These are phyloP conservation scores for Acidomyces sp. DNA, from an alignment of 495 filamentous ascomycete genomes.

Conservation along the genomic window DNA sequence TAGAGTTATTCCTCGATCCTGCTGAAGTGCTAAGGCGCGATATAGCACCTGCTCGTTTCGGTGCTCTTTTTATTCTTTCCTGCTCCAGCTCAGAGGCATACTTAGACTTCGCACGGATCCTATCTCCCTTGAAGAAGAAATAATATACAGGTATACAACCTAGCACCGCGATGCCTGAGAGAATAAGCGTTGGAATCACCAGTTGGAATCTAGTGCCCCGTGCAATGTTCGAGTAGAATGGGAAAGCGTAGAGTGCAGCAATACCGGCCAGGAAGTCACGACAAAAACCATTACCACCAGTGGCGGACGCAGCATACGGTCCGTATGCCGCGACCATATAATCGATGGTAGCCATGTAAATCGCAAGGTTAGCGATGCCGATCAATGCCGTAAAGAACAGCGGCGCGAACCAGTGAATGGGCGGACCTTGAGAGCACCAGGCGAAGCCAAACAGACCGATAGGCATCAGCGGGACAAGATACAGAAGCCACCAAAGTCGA, in stretches of 20 bases:
- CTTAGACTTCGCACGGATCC: conserved; percentile 49
- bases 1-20: too few species aligned
- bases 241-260: conserved; percentile 57
- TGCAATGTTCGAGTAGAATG: conserved; percentile 40
- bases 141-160: conserved; percentile 66
- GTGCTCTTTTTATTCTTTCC: conserved; percentile 13
- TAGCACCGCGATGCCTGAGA: conserved; percentile 50
- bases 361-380: conserved; percentile 53
- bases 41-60: conserved; percentile 4
- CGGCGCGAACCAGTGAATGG: conserved; percentile 49
- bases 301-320: conserved; percentile 63
- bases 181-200: conserved; percentile 55
- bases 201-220: conserved; percentile 50
- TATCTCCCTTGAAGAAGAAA: conserved; percentile 62
- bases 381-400: conserved; percentile 50
- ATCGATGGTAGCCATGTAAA: conserved; percentile 71
- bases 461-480: conserved; percentile 46
- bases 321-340: conserved; percentile 53
- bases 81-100: conserved; percentile 46
- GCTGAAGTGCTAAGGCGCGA: too few species aligned
- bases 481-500: conserved; percentile 45
- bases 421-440: conserved; percentile 43
- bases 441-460: conserved; percentile 59
- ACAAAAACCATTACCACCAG: conserved; percentile 61
- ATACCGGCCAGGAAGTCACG: conserved; percentile 75